These are phyloP conservation scores for Solanum pimpinellifolium DNA, from an alignment of 257 asterid species.

Conservation along the genomic window DNA sequence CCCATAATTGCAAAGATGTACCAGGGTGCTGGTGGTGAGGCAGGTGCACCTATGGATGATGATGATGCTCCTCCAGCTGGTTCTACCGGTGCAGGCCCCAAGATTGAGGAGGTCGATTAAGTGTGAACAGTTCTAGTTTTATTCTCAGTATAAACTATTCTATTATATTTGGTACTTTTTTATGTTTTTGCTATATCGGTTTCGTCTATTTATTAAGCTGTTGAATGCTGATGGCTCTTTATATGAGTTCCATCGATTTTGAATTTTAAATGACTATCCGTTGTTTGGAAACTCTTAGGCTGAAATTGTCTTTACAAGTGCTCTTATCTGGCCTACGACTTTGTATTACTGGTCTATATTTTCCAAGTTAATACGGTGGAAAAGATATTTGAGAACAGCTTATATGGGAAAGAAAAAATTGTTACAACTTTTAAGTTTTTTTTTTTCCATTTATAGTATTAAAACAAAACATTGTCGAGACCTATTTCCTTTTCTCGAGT, in stretches of 20 bases:
- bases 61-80: conserved; percentile 16
- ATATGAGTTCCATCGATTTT: neutral
- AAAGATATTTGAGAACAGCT: neutral
- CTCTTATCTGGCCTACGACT: neutral
- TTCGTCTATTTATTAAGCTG: neutral
- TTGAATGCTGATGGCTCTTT: neutral
- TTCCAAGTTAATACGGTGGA: neutral
- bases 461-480: no score
- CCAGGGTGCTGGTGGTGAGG: conserved; percentile 13
- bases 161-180: neutral
- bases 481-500: neutral
- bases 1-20: conserved; percentile 7
- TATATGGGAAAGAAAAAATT: neutral
- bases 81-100: conserved; percentile 22
- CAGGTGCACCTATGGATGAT: conserved; percentile 5
- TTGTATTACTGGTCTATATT: neutral
- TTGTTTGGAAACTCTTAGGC: neutral
- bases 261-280: neutral
- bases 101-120: conserved; percentile 36
- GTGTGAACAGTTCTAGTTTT: neutral
- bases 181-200: neutral
- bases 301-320: neutral
- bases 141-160: neutral
- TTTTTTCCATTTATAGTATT: neutral
- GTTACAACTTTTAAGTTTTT: no score